Percentiles rank a stretch among this genome's conserved stretches.
phyloP scores from a whole-genome alignment of 192 early-diverging fungal species.

The Linnemannia exigua region DNA sequence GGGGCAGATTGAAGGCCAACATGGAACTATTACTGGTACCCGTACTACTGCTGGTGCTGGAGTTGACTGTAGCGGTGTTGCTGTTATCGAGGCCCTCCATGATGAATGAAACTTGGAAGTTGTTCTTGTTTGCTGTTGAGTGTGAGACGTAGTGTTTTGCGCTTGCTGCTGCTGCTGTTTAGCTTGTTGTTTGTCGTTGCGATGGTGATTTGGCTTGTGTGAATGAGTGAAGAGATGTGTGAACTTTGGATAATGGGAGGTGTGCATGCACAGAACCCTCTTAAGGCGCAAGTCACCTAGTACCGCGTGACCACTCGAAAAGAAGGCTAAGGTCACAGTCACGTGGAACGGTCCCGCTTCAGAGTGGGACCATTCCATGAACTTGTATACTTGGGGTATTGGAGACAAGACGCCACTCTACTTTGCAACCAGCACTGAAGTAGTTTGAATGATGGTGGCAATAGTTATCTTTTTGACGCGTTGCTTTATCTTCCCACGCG shows the following conservation, averaged over 20 bases:
- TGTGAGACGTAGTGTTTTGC: not conserved
- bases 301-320: not conserved
- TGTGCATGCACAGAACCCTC: not conserved
- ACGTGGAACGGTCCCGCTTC: not conserved
- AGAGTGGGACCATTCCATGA: too few species aligned
- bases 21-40: constrained; percentile 23
- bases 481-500: too few species aligned
- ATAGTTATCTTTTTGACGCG: too few species aligned
- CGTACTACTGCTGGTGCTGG: not conserved
- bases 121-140: constrained; percentile 10
- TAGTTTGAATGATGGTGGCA: too few species aligned
- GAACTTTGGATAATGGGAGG: not conserved
- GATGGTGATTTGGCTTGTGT: not conserved
- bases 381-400: too few species aligned
- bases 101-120: constrained; percentile 18
- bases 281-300: not conserved
- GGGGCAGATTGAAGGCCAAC: constrained; percentile 38
- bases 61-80: constrained; percentile 24
- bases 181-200: constrained; percentile 5
- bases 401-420: too few species aligned
- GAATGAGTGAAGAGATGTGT: not conserved
- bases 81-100: constrained; percentile 52
- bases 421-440: too few species aligned
- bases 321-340: not conserved
- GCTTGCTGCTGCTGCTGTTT: not conserved